Base-by-base conservation (phyloP, 1,139 yeast species). In the Zhuliangozyma blackwelliae region DNA sequence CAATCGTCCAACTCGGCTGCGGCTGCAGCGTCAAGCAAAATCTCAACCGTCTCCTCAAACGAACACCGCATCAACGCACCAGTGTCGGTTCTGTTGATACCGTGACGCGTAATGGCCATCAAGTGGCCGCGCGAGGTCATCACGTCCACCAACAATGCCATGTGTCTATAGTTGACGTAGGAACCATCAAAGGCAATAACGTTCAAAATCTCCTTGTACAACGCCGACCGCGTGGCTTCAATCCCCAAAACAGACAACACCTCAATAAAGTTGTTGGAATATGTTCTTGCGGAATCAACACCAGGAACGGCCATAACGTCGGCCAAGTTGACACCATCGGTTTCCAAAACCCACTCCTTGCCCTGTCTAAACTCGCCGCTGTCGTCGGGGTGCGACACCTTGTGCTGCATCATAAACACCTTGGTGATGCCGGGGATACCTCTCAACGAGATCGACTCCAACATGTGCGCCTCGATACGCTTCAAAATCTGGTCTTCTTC, bases 171-270 rank as follows among this genome's bases (percentile, higher is more conserved):
- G 63, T 94, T 94, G 47, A 94, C 99, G 58, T 92, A 92, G 26
- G 98, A 90, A 84, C 98, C 98, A 75, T 92, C 98, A 55, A 95
- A 94, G 3, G 97, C 97, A 76, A 94, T 88, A 52, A 94, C 98
- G 55, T 92, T 92, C 66, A 87, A 79, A 54, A 94, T 88, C 68
- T 94, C 98, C 58, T 82, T 84, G 69, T 81, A 92, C 54, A 94
- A 72, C 1, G 98, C 96, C 39, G 92, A 78, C 63, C 98, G 82
- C 26, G 98, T 95, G 31, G 99, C 99, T 62, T 94, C 99, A 57
- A 94, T 94, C 73, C 99, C 99, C 53, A 94, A 72, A 12, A 92
- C 98, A 39, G 90, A 85, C 62, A 92, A 77, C 50, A 94, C 82
- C 63, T 94, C 99, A 54, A 94, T 95, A 61, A 94, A 94, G 43